phyloP scores from a whole-genome alignment of 75 land plant species.

The Pinus taeda region DNA sequence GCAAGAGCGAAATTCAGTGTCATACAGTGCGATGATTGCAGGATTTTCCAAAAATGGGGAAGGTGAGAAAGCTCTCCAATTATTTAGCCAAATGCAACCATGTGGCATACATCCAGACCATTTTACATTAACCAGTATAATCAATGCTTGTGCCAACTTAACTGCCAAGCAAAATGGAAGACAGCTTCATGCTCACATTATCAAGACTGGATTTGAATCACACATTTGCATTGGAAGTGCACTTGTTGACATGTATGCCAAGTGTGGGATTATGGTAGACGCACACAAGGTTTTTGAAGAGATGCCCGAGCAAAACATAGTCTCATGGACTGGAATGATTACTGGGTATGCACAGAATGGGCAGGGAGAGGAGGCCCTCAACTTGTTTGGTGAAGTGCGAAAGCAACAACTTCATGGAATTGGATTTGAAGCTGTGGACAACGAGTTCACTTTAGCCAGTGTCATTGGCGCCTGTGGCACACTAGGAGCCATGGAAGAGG shows the following conservation, averaged over 20 bases:
- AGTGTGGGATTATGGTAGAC: slow-evolving; percentile 40
- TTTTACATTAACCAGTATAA: slow-evolving; percentile 52
- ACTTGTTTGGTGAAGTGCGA: slow-evolving; percentile 48
- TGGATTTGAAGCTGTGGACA: not conserved
- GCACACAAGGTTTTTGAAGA: slow-evolving; percentile 38
- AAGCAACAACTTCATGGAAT: slow-evolving; percentile 3
- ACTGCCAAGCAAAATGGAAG: slow-evolving; percentile 32
- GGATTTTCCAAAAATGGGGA: slow-evolving; percentile 53
- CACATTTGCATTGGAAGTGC: slow-evolving; percentile 60
- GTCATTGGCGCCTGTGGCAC: slow-evolving; percentile 32
- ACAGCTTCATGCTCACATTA: slow-evolving; percentile 48
- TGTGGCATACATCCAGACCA: slow-evolving; percentile 46
- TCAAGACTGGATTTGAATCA: slow-evolving; percentile 46
- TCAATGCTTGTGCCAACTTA: slow-evolving; percentile 55
- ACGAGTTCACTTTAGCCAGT: slow-evolving; percentile 37
- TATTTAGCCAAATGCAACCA: slow-evolving; percentile 39
- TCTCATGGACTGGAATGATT: slow-evolving; percentile 77
- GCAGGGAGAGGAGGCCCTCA: slow-evolving; percentile 30
- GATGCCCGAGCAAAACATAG: slow-evolving; percentile 46
- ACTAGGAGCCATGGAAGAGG: slow-evolving; percentile 16
- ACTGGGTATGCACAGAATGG: slow-evolving; percentile 52
- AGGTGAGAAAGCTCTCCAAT: slow-evolving; percentile 35
- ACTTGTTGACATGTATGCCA: slow-evolving; percentile 60
- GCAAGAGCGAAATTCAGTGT: slow-evolving; percentile 21
- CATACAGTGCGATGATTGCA: slow-evolving; percentile 38